These are phyloP conservation scores for Casuarina equisetifolia DNA, from an alignment of 306 rosid genomes.

Conservation along the genomic window DNA sequence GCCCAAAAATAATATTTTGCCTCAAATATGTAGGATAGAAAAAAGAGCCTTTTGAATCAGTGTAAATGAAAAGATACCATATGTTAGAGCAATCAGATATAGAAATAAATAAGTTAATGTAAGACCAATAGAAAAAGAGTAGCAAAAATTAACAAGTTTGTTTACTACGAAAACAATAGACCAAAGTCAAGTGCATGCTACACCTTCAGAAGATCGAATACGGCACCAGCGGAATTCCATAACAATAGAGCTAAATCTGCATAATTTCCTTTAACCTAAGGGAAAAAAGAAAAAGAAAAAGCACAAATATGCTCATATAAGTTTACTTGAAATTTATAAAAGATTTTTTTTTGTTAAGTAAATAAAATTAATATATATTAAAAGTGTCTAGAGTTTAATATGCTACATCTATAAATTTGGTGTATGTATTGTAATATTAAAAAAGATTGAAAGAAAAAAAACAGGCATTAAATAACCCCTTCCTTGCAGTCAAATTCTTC, in stretches of 20 bases:
- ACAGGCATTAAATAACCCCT: neutral
- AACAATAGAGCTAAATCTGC: constrained; percentile 38
- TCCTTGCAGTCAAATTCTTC: neutral
- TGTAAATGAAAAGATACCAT: neutral
- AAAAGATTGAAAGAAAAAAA: neutral
- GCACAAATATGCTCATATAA: neutral
- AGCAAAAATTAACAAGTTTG: neutral
- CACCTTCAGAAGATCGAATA: constrained; percentile 38
- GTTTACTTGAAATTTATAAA: neutral
- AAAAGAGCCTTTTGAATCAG: neutral
- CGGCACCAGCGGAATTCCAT: constrained; percentile 40
- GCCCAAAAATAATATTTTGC: neutral
- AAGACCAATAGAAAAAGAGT: neutral
- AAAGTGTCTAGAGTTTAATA: too few species aligned
- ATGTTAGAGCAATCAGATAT: neutral
- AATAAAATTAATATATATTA: too few species aligned
- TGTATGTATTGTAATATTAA: neutral
- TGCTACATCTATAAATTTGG: neutral
- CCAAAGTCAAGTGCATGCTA: neutral
- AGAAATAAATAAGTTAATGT: neutral
- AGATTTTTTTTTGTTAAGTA: too few species aligned
- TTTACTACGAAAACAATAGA: neutral
- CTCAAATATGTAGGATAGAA: neutral
- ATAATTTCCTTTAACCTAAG: constrained; percentile 28
- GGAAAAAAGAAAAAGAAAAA: neutral